A percentile compares a stretch with the other conserved stretches of the same genome.
These are phyloP conservation scores for Ceratocystis papillata DNA, from an alignment of 2,329 filamentous ascomycete species.

Conservation along the genomic window DNA sequence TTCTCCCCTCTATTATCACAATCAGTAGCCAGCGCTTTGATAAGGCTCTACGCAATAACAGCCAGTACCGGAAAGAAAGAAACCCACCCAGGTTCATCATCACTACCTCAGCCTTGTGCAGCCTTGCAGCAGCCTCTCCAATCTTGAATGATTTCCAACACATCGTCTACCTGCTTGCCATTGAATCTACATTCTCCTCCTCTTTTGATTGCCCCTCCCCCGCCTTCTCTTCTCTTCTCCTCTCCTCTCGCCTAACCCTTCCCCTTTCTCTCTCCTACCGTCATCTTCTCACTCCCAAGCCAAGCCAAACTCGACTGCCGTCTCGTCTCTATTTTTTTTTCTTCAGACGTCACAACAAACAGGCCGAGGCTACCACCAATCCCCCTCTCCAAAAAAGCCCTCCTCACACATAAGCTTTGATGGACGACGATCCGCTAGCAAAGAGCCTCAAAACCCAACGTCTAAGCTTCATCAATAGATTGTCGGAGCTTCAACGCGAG, in stretches of 20 bases:
- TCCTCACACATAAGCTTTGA: slow-evolving; percentile 16
- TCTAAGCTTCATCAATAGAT: slow-evolving; percentile 24
- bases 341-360: neutral
- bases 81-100: too few species aligned
- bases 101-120: neutral
- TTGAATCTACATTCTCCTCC: neutral
- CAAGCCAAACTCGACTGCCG: neutral
- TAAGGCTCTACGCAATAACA: neutral
- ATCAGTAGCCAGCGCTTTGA: neutral
- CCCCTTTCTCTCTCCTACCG: neutral
- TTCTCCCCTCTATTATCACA: neutral
- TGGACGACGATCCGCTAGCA: slow-evolving; percentile 24
- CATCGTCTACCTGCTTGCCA: neutral
- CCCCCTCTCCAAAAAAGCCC: neutral
- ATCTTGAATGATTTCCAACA: neutral
- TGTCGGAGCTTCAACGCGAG: slow-evolving; percentile 23
- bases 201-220: neutral
- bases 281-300: neutral
- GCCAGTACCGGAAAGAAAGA: too few species aligned
- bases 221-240: neutral
- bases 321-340: neutral
- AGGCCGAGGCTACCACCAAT: neutral
- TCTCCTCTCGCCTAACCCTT: neutral
- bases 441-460: slow-evolving; percentile 24
- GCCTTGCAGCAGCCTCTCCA: neutral